Evolutionary conservation across 2,329 filamentous ascomycete genomes (phyloP).

Genomic region (Verticillium nubilum): DNA sequence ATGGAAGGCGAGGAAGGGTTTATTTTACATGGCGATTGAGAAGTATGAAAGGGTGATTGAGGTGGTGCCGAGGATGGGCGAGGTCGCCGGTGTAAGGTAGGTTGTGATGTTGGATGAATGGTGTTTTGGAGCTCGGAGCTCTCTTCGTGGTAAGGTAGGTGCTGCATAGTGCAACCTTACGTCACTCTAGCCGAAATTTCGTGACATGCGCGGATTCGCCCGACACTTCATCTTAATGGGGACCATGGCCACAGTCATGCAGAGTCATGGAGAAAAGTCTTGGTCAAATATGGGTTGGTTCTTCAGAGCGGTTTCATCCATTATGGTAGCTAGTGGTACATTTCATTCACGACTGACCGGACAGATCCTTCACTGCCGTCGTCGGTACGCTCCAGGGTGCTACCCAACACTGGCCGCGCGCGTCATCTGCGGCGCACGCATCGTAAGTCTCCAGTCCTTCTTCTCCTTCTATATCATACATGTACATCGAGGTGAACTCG

Average conservation of each 20-base stretch:
- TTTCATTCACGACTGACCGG: background rate
- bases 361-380: background rate
- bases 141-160: background rate
- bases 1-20: slow-evolving; percentile 28
- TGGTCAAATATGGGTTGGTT: background rate
- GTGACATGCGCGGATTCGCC: background rate
- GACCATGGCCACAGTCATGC: background rate
- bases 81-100: no score
- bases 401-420: background rate
- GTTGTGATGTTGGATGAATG: background rate
- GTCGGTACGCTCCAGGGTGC: background rate
- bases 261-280: background rate
- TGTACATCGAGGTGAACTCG: slow-evolving; percentile 10
- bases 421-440: background rate
- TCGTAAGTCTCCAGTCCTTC: background rate
- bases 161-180: background rate
- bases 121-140: background rate
- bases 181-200: background rate
- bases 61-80: no score
- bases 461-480: slow-evolving; percentile 2
- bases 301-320: slow-evolving; percentile 1
- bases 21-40: background rate
- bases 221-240: background rate
- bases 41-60: background rate
- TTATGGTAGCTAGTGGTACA: slow-evolving; percentile 3